Evolutionary conservation across 441 rosid genomes (phyloP), one percentile per base, ranked within the genome.

Genomic region (Euphorbia schlechtendalii): DNA sequence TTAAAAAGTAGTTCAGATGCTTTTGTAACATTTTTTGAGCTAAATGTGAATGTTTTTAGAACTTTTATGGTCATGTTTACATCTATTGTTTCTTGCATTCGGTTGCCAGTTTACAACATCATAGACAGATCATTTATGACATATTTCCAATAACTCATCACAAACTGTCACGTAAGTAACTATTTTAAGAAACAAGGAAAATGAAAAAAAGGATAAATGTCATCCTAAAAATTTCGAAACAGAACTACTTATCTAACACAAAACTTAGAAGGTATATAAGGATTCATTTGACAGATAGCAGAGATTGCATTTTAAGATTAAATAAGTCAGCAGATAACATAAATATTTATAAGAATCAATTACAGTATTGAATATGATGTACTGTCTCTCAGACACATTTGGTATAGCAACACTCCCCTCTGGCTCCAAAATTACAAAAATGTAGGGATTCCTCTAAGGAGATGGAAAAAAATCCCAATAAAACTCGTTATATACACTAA

Each of bases 321-420:
- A 17, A 22, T 12, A 6, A 15, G 7, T 10, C 48, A 18, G 11
- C 10, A 45, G 24, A 10, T 18, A 1, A 9, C 45, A 55, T 3
- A 14, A 0, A 52, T 30, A 67, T 10, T 45, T 38, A 28, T 11
- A 54, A 62, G 69, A 58, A 67, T 61, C 22, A 21, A 20, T 69
- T 88, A 84, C 97, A 91, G 88, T 88, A 72, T 93, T 88, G 75
- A 86, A 93, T 60, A 85, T 77, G 74, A 88, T 70, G 58, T 54
- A 70, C 63, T 84, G 60, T 66, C 88, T 73, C 75, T 90, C 95
- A 30, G 71, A 67, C 17, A 79, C 69, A 46, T 83, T 65, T 45
- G 77, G 84, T 45, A 84, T 82, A 61, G 96, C 99, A 64, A 90
- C 93, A 58, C 90, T 58, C 36, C 96, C 95, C 77, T 88, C 91